phyloP scores from a whole-genome alignment of 192 early-diverging fungal genomes.

The Martensiomyces pterosporus region DNA sequence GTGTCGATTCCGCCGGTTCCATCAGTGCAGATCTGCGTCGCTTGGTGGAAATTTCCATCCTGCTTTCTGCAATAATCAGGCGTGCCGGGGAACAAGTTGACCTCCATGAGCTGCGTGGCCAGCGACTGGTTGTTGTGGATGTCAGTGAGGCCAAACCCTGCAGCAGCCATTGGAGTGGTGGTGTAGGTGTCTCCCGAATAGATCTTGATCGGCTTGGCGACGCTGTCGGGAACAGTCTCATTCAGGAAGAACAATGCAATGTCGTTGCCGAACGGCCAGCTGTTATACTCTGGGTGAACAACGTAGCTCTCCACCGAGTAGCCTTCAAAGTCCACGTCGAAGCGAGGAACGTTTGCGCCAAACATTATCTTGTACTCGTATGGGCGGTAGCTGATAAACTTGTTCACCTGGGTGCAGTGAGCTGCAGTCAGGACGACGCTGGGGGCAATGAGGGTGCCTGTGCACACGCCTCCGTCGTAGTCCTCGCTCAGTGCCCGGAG shows the following conservation, averaged over 20 bases:
- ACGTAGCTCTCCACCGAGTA: conserved; percentile 20
- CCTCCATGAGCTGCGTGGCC: conserved; percentile 28
- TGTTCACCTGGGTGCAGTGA: conserved; percentile 27
- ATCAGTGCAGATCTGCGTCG: background rate
- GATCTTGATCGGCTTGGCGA: conserved; percentile 23
- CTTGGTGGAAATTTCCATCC: conserved; percentile 6
- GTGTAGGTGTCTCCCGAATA: conserved; percentile 12
- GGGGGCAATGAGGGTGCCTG: conserved; percentile 42
- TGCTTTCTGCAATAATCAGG: conserved; percentile 8
- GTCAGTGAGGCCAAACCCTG: conserved; percentile 40
- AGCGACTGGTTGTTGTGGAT: conserved; percentile 5
- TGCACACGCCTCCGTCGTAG: conserved; percentile 22
- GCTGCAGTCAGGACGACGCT: conserved; percentile 48
- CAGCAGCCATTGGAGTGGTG: conserved; percentile 19
- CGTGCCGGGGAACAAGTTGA: conserved; percentile 21
- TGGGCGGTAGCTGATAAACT: conserved; percentile 4
- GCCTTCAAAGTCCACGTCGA: conserved; percentile 11
- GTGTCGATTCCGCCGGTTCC: background rate
- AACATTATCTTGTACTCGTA: conserved; percentile 21
- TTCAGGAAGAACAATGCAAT: conserved; percentile 36
- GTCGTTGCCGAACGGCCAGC: conserved; percentile 21
- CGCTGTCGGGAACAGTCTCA: conserved; percentile 9
- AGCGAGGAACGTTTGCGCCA: conserved; percentile 14
- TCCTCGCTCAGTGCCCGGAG: conserved; percentile 11
- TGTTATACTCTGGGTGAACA: conserved; percentile 23